Evolutionary conservation across 2,329 filamentous ascomycete genomes (phyloP).

Genomic region (Penicillium capsulatum): DNA sequence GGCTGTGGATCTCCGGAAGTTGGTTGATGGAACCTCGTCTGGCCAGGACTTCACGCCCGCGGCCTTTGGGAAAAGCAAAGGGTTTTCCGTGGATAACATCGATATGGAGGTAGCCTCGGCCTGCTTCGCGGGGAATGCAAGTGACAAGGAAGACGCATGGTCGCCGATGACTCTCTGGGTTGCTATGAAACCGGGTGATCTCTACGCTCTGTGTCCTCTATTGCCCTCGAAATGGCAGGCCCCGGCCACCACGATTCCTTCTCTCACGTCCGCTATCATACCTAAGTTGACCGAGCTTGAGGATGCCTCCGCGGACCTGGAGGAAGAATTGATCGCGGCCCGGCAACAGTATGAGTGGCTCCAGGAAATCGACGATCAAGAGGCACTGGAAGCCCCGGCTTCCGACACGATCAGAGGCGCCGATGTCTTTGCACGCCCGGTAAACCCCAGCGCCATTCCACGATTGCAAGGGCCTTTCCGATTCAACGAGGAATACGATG

Average conservation of each 20-base stretch:
- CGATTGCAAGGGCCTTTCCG: slow-evolving; percentile 60
- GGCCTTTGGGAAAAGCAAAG: slow-evolving; percentile 67
- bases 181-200: slow-evolving; percentile 88
- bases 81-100: slow-evolving; percentile 81
- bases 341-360: slow-evolving; percentile 60
- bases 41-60: slow-evolving; percentile 82
- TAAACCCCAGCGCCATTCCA: slow-evolving; percentile 53
- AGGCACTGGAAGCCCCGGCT: slow-evolving; percentile 41
- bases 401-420: slow-evolving; percentile 39
- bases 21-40: slow-evolving; percentile 75
- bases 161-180: slow-evolving; percentile 95
- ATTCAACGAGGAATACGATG: slow-evolving; percentile 49
- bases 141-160: slow-evolving; percentile 65
- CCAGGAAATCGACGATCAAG: slow-evolving; percentile 52
- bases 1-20: slow-evolving; percentile 81
- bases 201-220: slow-evolving; percentile 89
- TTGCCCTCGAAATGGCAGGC: slow-evolving; percentile 82
- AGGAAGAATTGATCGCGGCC: slow-evolving; percentile 45
- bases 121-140: slow-evolving; percentile 71
- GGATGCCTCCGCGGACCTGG: slow-evolving; percentile 39
- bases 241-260: slow-evolving; percentile 70
- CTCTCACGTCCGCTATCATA: slow-evolving; percentile 76
- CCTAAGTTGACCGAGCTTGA: slow-evolving; percentile 57
- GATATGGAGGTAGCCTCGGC: slow-evolving; percentile 94
- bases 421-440: slow-evolving; percentile 56